phyloP scores from a whole-genome alignment of 257 asterid genomes.

The Primulina tabacum region DNA sequence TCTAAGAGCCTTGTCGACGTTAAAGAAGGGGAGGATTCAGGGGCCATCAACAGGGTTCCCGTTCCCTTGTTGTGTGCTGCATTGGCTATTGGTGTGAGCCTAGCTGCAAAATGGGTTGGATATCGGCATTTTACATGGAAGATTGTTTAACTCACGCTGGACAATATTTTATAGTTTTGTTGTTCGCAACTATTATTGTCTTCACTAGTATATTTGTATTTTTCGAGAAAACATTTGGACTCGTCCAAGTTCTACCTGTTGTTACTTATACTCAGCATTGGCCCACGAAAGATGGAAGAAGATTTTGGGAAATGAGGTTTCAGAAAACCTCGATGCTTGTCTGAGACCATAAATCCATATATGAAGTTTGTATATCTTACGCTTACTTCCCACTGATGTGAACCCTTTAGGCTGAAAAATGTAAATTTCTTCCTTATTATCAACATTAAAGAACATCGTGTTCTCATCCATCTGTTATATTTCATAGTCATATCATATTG shows the following conservation, averaged over 20 bases:
- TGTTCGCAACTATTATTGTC: not conserved
- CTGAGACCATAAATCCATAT: too few relatives aligned
- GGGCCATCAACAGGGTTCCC: constrained; percentile 48
- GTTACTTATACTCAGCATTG: not conserved
- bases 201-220: not conserved
- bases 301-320: too few relatives aligned
- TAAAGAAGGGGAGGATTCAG: constrained; percentile 28
- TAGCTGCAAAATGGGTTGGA: constrained; percentile 91
- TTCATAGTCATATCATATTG: too few relatives aligned
- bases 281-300: not conserved
- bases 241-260: not conserved
- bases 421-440: too few relatives aligned
- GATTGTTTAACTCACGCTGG: constrained; percentile 46
- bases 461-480: too few relatives aligned
- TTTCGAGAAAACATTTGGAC: not conserved
- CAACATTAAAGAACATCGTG: too few relatives aligned
- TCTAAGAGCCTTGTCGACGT: constrained; percentile 29
- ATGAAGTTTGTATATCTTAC: too few relatives aligned
- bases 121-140: constrained; percentile 97
- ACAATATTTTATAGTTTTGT: not conserved
- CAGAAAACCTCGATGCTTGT: too few relatives aligned
- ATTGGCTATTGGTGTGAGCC: constrained; percentile 62
- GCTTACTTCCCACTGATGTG: too few relatives aligned
- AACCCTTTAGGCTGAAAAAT: too few relatives aligned
- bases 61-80: constrained; percentile 74